phyloP scores from a whole-genome alignment of 305 asterid genomes.

The Plantago coronopus region DNA sequence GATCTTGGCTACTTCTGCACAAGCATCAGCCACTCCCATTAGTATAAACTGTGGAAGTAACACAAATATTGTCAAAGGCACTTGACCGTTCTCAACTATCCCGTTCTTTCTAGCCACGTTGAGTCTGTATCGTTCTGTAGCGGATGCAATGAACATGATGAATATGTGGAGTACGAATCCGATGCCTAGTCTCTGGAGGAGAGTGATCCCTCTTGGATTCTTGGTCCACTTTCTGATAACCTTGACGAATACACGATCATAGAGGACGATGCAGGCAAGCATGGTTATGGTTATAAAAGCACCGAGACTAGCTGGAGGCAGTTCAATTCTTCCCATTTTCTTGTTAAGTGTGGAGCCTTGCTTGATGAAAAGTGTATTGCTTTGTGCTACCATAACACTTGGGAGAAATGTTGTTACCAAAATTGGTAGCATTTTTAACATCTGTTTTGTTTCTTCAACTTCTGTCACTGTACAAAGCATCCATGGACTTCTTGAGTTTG shows the following conservation, averaged over 20 bases:
- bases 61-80: constrained; percentile 70
- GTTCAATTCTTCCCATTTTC: constrained; percentile 42
- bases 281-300: constrained; percentile 76
- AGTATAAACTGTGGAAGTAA: constrained; percentile 77
- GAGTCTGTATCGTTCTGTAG: constrained; percentile 51
- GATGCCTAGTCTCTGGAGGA: constrained; percentile 79
- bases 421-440: constrained; percentile 81
- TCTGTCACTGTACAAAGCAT: constrained; percentile 76
- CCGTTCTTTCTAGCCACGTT: constrained; percentile 49
- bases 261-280: constrained; percentile 65
- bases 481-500: constrained; percentile 57
- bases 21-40: constrained; percentile 86
- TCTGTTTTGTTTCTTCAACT: constrained; percentile 90
- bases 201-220: constrained; percentile 76
- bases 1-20: constrained; percentile 66
- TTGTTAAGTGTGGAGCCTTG: constrained; percentile 79
- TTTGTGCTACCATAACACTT: constrained; percentile 81
- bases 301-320: constrained; percentile 80
- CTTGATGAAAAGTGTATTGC: constrained; percentile 70
- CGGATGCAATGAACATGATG: constrained; percentile 60
- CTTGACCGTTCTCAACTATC: constrained; percentile 45
- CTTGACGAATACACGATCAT: constrained; percentile 56
- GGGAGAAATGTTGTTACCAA: constrained; percentile 65
- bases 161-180: constrained; percentile 62
- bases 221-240: constrained; percentile 44